phyloP scores from a whole-genome alignment of 2,329 filamentous ascomycete genomes.

The Apiospora kogelbergensis region DNA sequence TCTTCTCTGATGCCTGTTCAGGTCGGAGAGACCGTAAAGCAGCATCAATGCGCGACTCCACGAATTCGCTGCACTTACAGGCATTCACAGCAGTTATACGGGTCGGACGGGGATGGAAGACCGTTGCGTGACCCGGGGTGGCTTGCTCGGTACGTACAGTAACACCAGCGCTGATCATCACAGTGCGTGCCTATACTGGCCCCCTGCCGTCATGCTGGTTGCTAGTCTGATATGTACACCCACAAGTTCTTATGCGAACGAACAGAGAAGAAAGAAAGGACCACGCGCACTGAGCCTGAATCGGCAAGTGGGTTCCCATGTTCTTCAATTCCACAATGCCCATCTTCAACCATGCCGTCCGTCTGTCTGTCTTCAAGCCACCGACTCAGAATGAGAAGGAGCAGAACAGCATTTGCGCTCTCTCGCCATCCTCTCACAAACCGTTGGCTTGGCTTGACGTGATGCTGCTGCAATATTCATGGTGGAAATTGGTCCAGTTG shows the following conservation, averaged over 20 bases:
- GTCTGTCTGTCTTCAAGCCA: neutral
- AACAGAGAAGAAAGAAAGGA: neutral
- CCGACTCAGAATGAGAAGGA: neutral
- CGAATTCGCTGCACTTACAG: neutral
- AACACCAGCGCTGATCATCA: constrained; percentile 2
- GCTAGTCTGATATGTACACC: neutral
- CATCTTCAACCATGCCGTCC: constrained; percentile 1
- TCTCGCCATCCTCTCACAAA: neutral
- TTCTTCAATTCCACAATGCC: neutral
- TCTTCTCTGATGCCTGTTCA: neutral
- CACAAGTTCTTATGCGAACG: neutral
- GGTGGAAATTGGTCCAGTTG: constrained; percentile 2
- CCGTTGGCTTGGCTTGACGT: neutral
- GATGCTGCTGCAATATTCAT: neutral
- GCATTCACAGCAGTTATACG: constrained; percentile 3
- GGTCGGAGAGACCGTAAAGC: neutral
- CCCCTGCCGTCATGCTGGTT: neutral
- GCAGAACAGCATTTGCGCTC: neutral
- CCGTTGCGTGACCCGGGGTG: constrained; percentile 6
- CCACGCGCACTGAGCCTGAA: neutral
- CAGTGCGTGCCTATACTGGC: neutral
- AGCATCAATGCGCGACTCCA: constrained; percentile 5
- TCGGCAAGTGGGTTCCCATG: neutral
- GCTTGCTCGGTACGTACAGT: constrained; percentile 6
- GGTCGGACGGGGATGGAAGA: constrained; percentile 1